Conservation (phyloP, 495 filamentous ascomycete species). For the Penicillium roqueforti region DNA sequence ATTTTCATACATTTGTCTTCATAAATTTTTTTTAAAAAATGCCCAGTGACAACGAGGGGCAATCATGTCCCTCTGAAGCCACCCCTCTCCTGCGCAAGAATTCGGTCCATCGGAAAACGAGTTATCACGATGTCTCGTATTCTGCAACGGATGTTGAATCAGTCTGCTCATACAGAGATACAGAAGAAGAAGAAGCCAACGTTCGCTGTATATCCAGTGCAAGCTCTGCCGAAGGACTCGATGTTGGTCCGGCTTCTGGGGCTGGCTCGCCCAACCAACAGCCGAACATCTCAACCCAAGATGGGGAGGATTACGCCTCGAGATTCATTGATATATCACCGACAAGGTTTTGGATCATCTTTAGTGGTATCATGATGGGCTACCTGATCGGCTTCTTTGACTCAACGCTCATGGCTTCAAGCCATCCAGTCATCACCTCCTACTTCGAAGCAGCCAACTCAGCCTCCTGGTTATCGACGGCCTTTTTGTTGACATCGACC, state of each 20-base stretch:
- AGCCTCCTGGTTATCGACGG: slow-evolving; percentile 77
- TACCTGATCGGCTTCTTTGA: slow-evolving; percentile 63
- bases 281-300: background rate
- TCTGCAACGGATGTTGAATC: slow-evolving; percentile 17
- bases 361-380: slow-evolving; percentile 43
- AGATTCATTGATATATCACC: slow-evolving; percentile 47
- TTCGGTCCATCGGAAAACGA: slow-evolving; percentile 3
- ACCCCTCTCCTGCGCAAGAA: slow-evolving; percentile 20
- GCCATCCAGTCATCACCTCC: slow-evolving; percentile 76
- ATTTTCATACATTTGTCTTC: background rate
- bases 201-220: slow-evolving; percentile 24
- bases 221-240: slow-evolving; percentile 30
- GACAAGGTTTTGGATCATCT: slow-evolving; percentile 51
- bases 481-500: slow-evolving; percentile 73
- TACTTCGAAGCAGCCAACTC: slow-evolving; percentile 70
- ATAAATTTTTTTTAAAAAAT: background rate
- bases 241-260: slow-evolving; percentile 27
- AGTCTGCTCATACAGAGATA: slow-evolving; percentile 11
- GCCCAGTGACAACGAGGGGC: background rate
- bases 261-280: background rate
- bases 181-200: slow-evolving; percentile 21
- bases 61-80: slow-evolving; percentile 11
- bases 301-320: slow-evolving; percentile 26
- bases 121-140: slow-evolving; percentile 7
- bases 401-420: slow-evolving; percentile 75